Conservation (phyloP, 495 filamentous ascomycete species). For the Penicillium coprophilum region DNA sequence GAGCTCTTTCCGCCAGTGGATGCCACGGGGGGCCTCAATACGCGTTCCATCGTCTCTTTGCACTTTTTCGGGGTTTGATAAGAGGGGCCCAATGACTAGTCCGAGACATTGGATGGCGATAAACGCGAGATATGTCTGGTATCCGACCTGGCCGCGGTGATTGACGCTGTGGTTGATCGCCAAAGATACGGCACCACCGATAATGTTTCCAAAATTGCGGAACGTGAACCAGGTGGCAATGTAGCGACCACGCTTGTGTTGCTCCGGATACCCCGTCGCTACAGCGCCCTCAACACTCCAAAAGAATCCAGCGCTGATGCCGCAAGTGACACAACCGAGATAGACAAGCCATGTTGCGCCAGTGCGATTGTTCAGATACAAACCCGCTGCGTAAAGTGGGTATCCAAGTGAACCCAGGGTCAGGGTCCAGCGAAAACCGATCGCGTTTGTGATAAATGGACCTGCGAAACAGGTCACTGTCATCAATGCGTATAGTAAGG, state of each 20-base stretch:
- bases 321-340: constrained; percentile 53
- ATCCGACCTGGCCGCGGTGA: constrained; percentile 51
- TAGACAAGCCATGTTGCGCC: constrained; percentile 56
- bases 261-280: constrained; percentile 53
- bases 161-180: constrained; percentile 50
- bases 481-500: constrained; percentile 43
- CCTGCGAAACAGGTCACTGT: constrained; percentile 24
- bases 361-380: constrained; percentile 58
- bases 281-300: constrained; percentile 58
- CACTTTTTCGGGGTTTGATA: constrained; percentile 55
- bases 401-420: constrained; percentile 55
- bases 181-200: constrained; percentile 55
- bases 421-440: constrained; percentile 51
- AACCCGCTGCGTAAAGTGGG: constrained; percentile 52
- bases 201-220: constrained; percentile 53
- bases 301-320: constrained; percentile 52
- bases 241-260: constrained; percentile 53
- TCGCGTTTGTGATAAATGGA: constrained; percentile 25
- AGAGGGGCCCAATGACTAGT: constrained; percentile 45
- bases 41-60: constrained; percentile 46
- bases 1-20: constrained; percentile 41
- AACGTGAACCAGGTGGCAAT: constrained; percentile 56
- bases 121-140: constrained; percentile 51
- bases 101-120: constrained; percentile 54
- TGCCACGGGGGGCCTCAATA: constrained; percentile 34